These are phyloP conservation scores for Trichoderma koningii DNA, from an alignment of 2,329 filamentous ascomycete species.

Conservation along the genomic window DNA sequence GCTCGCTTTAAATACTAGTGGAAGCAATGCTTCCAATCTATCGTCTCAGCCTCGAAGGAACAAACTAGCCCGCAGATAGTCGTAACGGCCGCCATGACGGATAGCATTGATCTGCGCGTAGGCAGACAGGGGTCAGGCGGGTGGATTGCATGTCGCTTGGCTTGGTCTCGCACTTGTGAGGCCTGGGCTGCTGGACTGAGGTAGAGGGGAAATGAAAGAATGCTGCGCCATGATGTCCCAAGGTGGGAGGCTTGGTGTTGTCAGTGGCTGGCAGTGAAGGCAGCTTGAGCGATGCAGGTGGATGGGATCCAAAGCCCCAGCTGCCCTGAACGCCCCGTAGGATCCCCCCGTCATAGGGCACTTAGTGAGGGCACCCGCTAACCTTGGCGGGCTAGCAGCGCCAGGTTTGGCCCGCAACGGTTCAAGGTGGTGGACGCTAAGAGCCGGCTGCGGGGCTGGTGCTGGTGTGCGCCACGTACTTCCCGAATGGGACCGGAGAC, in stretches of 20 bases:
- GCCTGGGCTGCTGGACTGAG: not conserved
- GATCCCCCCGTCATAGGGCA: not conserved
- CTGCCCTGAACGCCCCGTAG: slow-evolving; percentile 20
- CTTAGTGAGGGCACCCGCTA: slow-evolving; percentile 11
- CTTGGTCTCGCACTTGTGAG: not conserved
- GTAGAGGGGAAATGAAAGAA: not conserved
- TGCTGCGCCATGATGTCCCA: slow-evolving; percentile 8
- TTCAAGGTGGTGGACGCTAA: not conserved
- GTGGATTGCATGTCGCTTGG: slow-evolving; percentile 3
- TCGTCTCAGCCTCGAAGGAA: not conserved
- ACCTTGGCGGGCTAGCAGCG: slow-evolving; percentile 9
- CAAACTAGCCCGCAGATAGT: slow-evolving; percentile 18
- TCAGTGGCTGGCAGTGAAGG: not conserved
- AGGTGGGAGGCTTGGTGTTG: not conserved
- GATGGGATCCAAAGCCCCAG: not conserved
- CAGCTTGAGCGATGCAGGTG: too few relatives aligned
- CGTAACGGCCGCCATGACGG: slow-evolving; percentile 13
- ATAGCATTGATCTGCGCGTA: not conserved
- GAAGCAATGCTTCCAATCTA: not conserved
- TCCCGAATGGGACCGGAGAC: not conserved
- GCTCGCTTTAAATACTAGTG: not conserved
- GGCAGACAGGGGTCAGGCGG: not conserved
- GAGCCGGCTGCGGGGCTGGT: not conserved
- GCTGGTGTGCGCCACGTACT: slow-evolving; percentile 15
- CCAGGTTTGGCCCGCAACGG: slow-evolving; percentile 18